Base-by-base conservation (phyloP, 306 rosid genomes). In the Prinsepia uniflora region DNA sequence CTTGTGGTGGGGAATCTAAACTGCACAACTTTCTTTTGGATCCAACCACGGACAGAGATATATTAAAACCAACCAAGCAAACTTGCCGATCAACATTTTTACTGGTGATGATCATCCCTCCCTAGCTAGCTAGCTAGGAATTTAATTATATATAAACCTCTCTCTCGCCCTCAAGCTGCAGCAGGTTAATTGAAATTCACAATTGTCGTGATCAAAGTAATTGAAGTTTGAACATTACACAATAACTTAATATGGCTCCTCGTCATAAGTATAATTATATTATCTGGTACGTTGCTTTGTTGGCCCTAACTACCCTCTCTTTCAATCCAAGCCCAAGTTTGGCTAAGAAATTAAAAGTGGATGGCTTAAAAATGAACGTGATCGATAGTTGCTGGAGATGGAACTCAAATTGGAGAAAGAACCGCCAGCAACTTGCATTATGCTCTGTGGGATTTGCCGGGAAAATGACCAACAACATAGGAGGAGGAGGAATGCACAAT, bases 321-420 rank as follows among this genome's bases (percentile, higher is more conserved):
- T 20, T 72, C 8, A 17, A 50, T 55, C 47, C 60, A 14, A 59
- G 42, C 46, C 62, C 44, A 3, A 68, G 40, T 63, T 17, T 39
- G 0, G 76, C 68, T 4, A 61, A 42, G 57, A 17, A 66, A 60
- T 20, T 71, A 3, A 60, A 63, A 15, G 24, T 60, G 13, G 10
- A 17, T 2, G 80, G 74, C 52, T 15, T 75, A 56, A 64, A 24
- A 13, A 14, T 63, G 54, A 83, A 83, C 43, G 71, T 46, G 44
- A 83, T 83, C 24, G 87, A 83, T 20, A 62, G 58, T 11, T 83
- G 87, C 67, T 83, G 87, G 87, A 76, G 87, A 62, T 56, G 57
- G 30, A 72, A 83, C 78, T 77, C 79, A 1, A 20, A 77, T 8
- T 83, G 87, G 87, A 64, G 82, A 40, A 75, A 54, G 11, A 77